These are phyloP conservation scores for Dendrostoma leiphaemia DNA, from an alignment of 2,329 filamentous ascomycete species.

Conservation along the genomic window DNA sequence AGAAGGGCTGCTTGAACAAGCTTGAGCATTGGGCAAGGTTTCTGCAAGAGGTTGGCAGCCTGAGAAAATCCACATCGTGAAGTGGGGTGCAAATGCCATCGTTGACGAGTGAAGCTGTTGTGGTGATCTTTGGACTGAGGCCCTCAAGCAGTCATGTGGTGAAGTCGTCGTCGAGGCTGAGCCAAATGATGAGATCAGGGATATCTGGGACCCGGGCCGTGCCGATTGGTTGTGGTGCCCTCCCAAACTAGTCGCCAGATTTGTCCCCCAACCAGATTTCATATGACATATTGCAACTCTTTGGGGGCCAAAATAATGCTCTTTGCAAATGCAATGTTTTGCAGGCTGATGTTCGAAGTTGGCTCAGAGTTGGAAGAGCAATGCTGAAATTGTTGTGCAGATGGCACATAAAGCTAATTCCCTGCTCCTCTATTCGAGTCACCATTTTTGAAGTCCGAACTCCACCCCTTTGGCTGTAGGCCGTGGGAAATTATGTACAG, in stretches of 20 bases:
- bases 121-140: not conserved
- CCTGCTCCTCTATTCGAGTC: not conserved
- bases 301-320: not conserved
- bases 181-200: not conserved
- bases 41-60: not conserved
- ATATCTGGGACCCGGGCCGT: not conserved
- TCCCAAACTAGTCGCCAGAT: not conserved
- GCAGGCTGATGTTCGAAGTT: not conserved
- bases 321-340: too few species aligned
- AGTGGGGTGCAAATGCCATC: not conserved
- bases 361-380: not conserved
- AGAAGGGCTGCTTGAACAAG: not conserved
- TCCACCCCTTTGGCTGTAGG: conserved; percentile 11
- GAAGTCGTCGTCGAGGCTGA: not conserved
- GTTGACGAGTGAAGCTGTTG: not conserved
- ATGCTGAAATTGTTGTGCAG: not conserved
- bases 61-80: not conserved
- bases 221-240: not conserved
- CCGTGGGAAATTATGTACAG: conserved; percentile 8
- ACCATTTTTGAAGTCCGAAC: conserved; percentile 7
- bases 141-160: not conserved
- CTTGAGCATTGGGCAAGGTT: too few species aligned
- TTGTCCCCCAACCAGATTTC: not conserved
- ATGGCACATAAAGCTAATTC: not conserved
- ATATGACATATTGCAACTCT: not conserved